phyloP scores from a whole-genome alignment of 108 stramenopile genomes.

The Pseudonitzschia multistriata region DNA sequence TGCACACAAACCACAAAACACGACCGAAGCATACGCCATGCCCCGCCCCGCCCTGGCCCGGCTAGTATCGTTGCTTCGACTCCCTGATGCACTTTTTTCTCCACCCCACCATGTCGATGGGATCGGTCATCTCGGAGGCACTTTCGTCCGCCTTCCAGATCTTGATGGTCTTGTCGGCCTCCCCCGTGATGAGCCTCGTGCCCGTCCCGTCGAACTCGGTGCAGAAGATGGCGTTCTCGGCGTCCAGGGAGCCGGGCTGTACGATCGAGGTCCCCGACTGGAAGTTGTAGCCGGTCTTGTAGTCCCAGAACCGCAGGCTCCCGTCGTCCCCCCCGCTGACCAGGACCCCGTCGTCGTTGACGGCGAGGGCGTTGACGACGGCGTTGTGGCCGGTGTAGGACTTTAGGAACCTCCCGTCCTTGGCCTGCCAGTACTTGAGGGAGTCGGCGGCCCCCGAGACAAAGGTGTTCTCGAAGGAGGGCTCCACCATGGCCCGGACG shows the following conservation, averaged over 20 bases:
- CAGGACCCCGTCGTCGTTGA: conserved; percentile 96
- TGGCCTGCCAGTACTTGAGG: conserved; percentile 95
- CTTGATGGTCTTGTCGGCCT: conserved; percentile 99
- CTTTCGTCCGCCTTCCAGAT: conserved; percentile 96
- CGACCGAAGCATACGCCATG: too few species aligned
- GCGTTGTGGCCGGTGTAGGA: conserved; percentile 93
- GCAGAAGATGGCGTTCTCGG: conserved; percentile 95
- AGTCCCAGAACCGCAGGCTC: conserved; percentile 97
- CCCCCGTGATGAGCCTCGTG: conserved; percentile 94
- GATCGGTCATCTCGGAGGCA: conserved; percentile 90
- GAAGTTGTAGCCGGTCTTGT: conserved; percentile 93
- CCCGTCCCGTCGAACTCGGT: conserved; percentile 95
- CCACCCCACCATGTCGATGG: conserved; percentile 95
- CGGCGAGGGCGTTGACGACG: conserved; percentile 92
- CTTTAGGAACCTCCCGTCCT: conserved; percentile 90
- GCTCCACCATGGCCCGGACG: conserved; percentile 84
- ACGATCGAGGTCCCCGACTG: conserved; percentile 84
- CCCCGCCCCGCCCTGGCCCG: too few species aligned
- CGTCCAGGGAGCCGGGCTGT: conserved; percentile 97
- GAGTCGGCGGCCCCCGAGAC: conserved; percentile 93
- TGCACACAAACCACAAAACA: too few species aligned
- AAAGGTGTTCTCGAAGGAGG: conserved; percentile 93
- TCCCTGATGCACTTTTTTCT: conserved; percentile 89
- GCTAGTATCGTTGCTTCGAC: conserved; percentile 72
- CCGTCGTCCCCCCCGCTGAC: conserved; percentile 98